Evolutionary conservation across 805 yeast species (phyloP).

Genomic region (Hanseniaspora clermontiae): DNA sequence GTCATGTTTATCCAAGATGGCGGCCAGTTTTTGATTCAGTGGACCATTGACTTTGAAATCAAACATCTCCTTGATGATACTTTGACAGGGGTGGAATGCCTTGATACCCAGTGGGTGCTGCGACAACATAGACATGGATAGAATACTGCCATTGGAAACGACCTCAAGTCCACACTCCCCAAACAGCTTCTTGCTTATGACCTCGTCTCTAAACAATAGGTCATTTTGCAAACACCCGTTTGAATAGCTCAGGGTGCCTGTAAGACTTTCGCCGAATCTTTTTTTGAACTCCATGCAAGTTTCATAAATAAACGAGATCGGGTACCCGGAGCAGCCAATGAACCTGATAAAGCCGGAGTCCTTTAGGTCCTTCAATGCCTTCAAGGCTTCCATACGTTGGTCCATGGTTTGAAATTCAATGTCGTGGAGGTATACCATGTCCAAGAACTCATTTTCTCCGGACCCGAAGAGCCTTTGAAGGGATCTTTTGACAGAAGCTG

Average conservation of each 20-base stretch:
- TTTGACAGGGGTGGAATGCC: slow-evolving; percentile 68
- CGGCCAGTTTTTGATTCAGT: slow-evolving; percentile 28
- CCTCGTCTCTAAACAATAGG: slow-evolving; percentile 33
- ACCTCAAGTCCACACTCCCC: slow-evolving; percentile 30
- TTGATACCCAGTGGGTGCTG: slow-evolving; percentile 42
- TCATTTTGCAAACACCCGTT: slow-evolving; percentile 75
- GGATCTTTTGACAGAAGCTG: slow-evolving; percentile 53
- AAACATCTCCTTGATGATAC: slow-evolving; percentile 38
- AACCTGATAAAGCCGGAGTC: slow-evolving; percentile 41
- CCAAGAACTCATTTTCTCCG: slow-evolving; percentile 41
- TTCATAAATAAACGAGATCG: slow-evolving; percentile 51
- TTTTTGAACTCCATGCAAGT: slow-evolving; percentile 30
- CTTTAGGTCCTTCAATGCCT: slow-evolving; percentile 47
- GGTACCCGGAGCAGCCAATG: slow-evolving; percentile 81
- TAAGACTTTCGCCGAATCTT: slow-evolving; percentile 33
- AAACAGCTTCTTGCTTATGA: not conserved
- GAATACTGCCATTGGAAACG: slow-evolving; percentile 70
- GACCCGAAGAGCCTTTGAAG: slow-evolving; percentile 38
- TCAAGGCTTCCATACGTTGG: slow-evolving; percentile 50
- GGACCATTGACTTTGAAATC: slow-evolving; percentile 35
- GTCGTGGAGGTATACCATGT: slow-evolving; percentile 78
- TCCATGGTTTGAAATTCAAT: slow-evolving; percentile 60
- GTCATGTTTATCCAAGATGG: not conserved
- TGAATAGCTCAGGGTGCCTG: slow-evolving; percentile 64
- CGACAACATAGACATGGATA: slow-evolving; percentile 76